Conservation (phyloP, 73 alveolate species). For the Durusdinium trenchii region DNA sequence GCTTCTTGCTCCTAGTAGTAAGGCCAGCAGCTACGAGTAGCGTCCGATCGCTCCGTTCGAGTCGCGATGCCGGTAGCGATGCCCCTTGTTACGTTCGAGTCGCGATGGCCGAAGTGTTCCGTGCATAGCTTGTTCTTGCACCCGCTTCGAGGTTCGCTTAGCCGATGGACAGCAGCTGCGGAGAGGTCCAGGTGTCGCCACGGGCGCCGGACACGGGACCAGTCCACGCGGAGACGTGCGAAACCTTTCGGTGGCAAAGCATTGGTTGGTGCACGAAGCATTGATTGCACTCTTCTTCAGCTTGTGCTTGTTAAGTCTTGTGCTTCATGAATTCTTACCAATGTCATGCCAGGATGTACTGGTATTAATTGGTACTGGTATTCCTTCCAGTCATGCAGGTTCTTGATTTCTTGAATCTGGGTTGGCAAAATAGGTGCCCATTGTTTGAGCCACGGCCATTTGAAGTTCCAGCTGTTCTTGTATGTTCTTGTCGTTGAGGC, state of each 20-base stretch:
- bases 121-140: not conserved
- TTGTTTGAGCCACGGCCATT: not conserved
- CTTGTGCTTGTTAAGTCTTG: not conserved
- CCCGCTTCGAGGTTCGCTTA: not conserved
- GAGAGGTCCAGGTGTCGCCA: conserved; percentile 42
- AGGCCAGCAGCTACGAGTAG: no score
- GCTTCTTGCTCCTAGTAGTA: no score
- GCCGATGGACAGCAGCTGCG: conserved; percentile 59
- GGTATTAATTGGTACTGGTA: no score
- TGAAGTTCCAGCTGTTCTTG: not conserved
- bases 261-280: not conserved
- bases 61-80: no score
- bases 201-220: not conserved
- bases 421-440: not conserved
- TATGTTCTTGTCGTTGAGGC: not conserved
- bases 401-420: no score
- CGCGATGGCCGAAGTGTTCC: not conserved
- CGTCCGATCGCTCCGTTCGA: no score
- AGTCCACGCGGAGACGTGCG: not conserved
- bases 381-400: no score
- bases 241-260: no score
- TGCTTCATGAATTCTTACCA: not conserved
- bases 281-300: not conserved
- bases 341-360: not conserved
- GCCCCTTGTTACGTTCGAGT: no score